phyloP scores from a whole-genome alignment of 2,329 filamentous ascomycete species.

The Biscogniauxia marginata region DNA sequence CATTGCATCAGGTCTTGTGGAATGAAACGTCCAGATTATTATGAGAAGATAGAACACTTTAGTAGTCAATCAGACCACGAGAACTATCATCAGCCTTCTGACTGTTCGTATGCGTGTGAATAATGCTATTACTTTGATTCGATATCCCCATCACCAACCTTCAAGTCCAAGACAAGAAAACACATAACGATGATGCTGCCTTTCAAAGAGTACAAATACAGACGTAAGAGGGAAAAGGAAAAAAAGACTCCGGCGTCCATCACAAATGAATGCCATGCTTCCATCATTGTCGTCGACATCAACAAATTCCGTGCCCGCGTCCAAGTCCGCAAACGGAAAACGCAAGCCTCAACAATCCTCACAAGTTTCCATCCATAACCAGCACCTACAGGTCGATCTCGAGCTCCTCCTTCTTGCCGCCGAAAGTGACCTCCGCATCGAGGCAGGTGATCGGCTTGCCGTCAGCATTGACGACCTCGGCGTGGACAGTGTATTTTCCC shows the following conservation, averaged over 20 bases:
- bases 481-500: slow-evolving; percentile 88
- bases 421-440: slow-evolving; percentile 69
- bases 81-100: not conserved
- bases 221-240: slow-evolving; percentile 7
- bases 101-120: not conserved
- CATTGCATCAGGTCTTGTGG: not conserved
- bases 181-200: slow-evolving; percentile 17
- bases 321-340: not conserved
- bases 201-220: slow-evolving; percentile 17
- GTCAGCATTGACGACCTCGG: slow-evolving; percentile 77
- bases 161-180: slow-evolving; percentile 7
- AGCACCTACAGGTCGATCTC: not conserved
- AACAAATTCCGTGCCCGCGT: slow-evolving; percentile 3
- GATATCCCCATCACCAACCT: slow-evolving; percentile 10
- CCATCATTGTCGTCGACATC: slow-evolving; percentile 14
- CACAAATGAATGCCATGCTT: slow-evolving; percentile 18
- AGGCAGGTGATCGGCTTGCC: slow-evolving; percentile 81
- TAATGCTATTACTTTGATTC: slow-evolving; percentile 8
- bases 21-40: not conserved
- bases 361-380: slow-evolving; percentile 1
- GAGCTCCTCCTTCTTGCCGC: slow-evolving; percentile 36
- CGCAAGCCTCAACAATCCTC: slow-evolving; percentile 1
- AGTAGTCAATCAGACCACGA: not conserved
- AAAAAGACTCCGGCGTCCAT: slow-evolving; percentile 9
- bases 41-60: not conserved